Base-by-base conservation (phyloP, 176 grass and related monocot species). In the Cenchrus americanus region DNA sequence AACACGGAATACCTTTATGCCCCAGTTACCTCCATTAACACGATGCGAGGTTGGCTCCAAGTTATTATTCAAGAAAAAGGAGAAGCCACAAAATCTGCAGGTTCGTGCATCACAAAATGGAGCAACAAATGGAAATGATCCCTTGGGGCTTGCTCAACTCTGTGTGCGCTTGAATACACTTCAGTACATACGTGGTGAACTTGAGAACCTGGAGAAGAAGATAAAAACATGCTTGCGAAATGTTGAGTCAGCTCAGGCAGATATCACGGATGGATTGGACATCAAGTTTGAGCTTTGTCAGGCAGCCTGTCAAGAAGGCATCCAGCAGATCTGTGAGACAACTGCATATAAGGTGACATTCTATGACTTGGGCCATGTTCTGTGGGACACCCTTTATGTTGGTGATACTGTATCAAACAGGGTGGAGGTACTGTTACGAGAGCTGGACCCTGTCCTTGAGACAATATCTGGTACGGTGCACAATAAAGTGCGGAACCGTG, bases 31-130 rank as follows among this genome's bases (percentile, higher is more conserved):
- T 55, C 80, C 89, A 11, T 78, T 98, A 82, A 98, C 96, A 0
- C 81, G 96, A 76, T 98, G 96, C 9, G 96, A 98, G 84, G 87
- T 98, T 83, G 96, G 96, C 74, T 98, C 96, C 18, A 98, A 95
- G 73, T 87, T 84, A 44, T 88, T 88, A 73, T 95, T 91, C 77
- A 98, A 98, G 92, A 98, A 94, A 85, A 94, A 98, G 63, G 94
- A 98, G 58, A 86, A 86, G 48, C 87, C 92, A 17, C 95, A 91
- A 62, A 94, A 86, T 86, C 87, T 83, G 27, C 91, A 86, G 83
- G 91, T 89, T 86, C 84, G 91, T 7, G 83, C 53, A 79, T 80
- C 93, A 7, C 96, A 95, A 67, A 93, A 92, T 78, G 86, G 84
- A 82, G 82, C 86, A 72, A 67, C 80, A 32, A 93, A 98, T 85